Percentiles rank a stretch among this genome's conserved stretches.
These are phyloP conservation scores for Stereocaulon alpinum DNA, from an alignment of 495 filamentous ascomycete genomes.

Conservation along the genomic window DNA sequence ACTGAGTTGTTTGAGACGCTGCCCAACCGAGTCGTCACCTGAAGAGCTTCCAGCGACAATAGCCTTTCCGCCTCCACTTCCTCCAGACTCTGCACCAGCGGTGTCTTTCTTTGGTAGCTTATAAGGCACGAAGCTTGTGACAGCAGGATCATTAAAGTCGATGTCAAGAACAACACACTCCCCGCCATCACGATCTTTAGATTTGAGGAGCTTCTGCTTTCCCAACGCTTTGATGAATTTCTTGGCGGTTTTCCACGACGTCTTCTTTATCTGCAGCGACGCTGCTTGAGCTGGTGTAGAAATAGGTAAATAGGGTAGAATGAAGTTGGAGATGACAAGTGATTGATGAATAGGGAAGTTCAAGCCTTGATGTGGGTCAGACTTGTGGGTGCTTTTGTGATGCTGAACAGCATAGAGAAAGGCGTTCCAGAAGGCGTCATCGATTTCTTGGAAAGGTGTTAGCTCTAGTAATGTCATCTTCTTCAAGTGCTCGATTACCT, in stretches of 20 bases:
- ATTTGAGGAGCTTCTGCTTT: constrained; percentile 51
- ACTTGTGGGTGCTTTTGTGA: constrained; percentile 41
- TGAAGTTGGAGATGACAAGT: constrained; percentile 52
- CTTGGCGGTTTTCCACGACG: constrained; percentile 62
- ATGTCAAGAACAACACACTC: constrained; percentile 59
- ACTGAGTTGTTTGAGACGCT: constrained; percentile 43
- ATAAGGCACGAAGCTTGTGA: constrained; percentile 53
- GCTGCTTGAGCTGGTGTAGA: constrained; percentile 44
- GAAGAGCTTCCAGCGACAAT: constrained; percentile 27
- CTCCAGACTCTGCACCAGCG: constrained; percentile 28
- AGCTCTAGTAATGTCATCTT: no score
- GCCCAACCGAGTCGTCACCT: constrained; percentile 43
- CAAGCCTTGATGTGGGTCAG: constrained; percentile 42
- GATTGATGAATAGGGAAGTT: constrained; percentile 56
- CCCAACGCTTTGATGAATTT: constrained; percentile 66
- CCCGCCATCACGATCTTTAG: constrained; percentile 55
- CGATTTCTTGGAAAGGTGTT: constrained; percentile 44
- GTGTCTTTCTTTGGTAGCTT: constrained; percentile 47
- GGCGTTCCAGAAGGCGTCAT: constrained; percentile 56
- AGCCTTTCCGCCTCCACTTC: constrained; percentile 33
- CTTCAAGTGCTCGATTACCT: constrained; percentile 27
- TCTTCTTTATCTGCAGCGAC: constrained; percentile 61
- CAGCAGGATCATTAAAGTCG: constrained; percentile 47
- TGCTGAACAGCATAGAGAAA: constrained; percentile 54
- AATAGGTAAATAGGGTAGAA: constrained; percentile 58